phyloP scores from a whole-genome alignment of 2,329 filamentous ascomycete genomes.

The Alternaria gansuensis region DNA sequence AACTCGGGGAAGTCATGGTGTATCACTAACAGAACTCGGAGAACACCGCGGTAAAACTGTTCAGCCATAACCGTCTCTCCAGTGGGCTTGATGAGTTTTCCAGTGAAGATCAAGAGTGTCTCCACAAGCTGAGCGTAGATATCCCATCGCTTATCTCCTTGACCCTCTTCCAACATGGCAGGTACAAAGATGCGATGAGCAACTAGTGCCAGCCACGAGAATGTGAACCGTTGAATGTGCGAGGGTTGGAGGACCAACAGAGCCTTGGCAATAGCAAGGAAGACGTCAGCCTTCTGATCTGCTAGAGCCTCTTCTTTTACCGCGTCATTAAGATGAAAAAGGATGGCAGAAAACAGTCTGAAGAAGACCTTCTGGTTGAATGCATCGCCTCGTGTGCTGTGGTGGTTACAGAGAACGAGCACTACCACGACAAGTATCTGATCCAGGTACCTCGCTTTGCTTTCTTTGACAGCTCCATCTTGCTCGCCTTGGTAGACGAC shows the following conservation, averaged over 20 bases:
- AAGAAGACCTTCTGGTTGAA: constrained; percentile 93
- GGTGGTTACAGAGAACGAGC: constrained; percentile 84
- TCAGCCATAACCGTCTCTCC: constrained; percentile 75
- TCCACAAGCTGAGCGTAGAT: constrained; percentile 77
- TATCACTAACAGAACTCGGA: constrained; percentile 83
- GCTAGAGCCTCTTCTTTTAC: constrained; percentile 55
- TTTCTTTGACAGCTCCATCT: constrained; percentile 66
- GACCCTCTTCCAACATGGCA: constrained; percentile 72
- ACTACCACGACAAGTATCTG: constrained; percentile 80
- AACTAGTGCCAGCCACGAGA: constrained; percentile 83
- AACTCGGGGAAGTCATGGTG: constrained; percentile 97
- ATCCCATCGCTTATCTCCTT: constrained; percentile 72
- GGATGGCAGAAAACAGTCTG: constrained; percentile 82
- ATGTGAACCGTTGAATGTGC: constrained; percentile 82
- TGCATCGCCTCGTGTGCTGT: constrained; percentile 78
- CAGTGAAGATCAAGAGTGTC: constrained; percentile 75
- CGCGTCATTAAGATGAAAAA: constrained; percentile 76
- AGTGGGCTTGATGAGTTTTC: constrained; percentile 78
- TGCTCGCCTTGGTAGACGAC: constrained; percentile 73
- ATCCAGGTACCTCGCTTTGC: constrained; percentile 76
- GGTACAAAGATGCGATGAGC: constrained; percentile 88
- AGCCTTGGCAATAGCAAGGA: constrained; percentile 74
- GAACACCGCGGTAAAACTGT: constrained; percentile 82
- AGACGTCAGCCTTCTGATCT: constrained; percentile 72
- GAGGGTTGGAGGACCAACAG: constrained; percentile 78